Evolutionary conservation across 352 stramenopile species (phyloP).

Genomic region (Phytophthora pluvialis): DNA sequence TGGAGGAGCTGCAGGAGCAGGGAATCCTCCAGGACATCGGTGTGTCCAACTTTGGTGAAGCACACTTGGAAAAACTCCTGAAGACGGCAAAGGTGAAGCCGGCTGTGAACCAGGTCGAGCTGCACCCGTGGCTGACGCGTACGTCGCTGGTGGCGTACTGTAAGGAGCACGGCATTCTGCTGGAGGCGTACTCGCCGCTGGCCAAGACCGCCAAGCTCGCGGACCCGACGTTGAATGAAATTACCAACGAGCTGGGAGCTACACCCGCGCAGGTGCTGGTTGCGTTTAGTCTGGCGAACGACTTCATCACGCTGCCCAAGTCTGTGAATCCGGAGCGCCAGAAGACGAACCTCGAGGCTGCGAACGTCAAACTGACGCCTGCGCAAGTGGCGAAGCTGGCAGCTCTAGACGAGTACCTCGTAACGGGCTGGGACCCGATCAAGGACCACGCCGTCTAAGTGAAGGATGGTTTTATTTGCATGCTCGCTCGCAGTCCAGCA

Average conservation of each 20-base stretch:
- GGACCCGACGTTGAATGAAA: constrained; percentile 18
- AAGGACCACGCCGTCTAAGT: constrained; percentile 42
- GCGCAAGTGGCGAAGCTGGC: constrained; percentile 44
- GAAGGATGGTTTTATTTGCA: not conserved
- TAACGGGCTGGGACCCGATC: constrained; percentile 53
- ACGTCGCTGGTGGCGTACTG: constrained; percentile 66
- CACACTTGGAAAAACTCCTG: constrained; percentile 81
- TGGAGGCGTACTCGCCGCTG: constrained; percentile 72
- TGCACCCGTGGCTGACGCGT: constrained; percentile 76
- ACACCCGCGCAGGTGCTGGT: constrained; percentile 60
- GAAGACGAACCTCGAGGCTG: constrained; percentile 52
- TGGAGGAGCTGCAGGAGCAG: constrained; percentile 54
- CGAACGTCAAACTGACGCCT: constrained; percentile 38
- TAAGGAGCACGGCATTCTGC: constrained; percentile 44
- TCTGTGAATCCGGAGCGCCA: constrained; percentile 48
- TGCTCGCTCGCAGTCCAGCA: too few species aligned
- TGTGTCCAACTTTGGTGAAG: constrained; percentile 89
- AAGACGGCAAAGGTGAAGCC: constrained; percentile 60
- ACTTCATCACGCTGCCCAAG: constrained; percentile 65
- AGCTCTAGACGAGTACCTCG: constrained; percentile 49
- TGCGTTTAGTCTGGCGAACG: constrained; percentile 60
- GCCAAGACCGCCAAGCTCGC: constrained; percentile 39
- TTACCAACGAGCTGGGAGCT: constrained; percentile 40
- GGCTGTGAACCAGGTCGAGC: constrained; percentile 86
- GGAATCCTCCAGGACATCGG: constrained; percentile 85